Base-by-base conservation (phyloP, 306 rosid species). In the Quercus cerris region DNA sequence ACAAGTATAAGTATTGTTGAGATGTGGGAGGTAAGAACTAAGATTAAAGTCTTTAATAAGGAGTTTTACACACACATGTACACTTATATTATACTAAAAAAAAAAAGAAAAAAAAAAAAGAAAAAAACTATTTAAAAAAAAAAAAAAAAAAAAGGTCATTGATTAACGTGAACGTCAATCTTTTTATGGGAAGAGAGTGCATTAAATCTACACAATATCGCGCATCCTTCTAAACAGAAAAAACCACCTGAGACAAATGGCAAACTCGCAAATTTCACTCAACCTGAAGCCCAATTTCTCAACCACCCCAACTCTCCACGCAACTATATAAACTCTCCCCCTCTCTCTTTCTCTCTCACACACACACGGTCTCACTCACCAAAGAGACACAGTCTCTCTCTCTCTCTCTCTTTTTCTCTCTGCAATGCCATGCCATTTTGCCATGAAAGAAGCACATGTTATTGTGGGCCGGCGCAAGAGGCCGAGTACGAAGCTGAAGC, bases 1-100 rank as follows among this genome's bases (percentile, higher is more conserved):
- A 38, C 10, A 1, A 0, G 2, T 38, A 38, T 38, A 6, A 35
- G 0, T 35, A 35, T 0, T 35, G 6, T 35, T 6, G 9, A 35
- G 0, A 0, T 6, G 9, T 1, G 0, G 0, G 0, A 0, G 0
- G 2, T 35, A 35, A 6, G 0, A 0, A 2, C 0, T 35, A 1
- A 35, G 0, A 0, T 6, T 35, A 0, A 35, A 35, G 2, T 6
- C 0, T 35, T 0, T 0, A 6, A 0, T 0, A 35, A 0, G 0
- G 0, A 6, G 2, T 35, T 35, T 35, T 0, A 35, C 44, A 35
- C 2, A 6, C 2, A 6, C 9, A 6, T 0, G 0, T 0, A 35
- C 0, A 1, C 2, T 6, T 35, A 35, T 0, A 35, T 35, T 35
- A 35, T 6, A 0, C 2, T 35, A 5, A 35, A 6, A 23, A 0